phyloP scores from a whole-genome alignment of 148 eudicot genomes.

The Silene latifolia region DNA sequence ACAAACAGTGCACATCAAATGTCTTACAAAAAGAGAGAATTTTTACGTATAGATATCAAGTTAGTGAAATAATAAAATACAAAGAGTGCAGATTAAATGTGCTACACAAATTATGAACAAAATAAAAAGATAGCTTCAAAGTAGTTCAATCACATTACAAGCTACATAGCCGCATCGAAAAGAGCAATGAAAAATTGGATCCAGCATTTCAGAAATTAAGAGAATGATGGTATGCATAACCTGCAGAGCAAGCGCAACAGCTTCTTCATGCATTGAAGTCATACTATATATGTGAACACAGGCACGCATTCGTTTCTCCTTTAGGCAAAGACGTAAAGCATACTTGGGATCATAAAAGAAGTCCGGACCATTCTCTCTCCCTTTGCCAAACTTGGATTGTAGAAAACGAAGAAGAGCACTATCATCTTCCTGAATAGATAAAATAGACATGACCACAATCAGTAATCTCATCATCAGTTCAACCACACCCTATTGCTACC shows the following conservation, averaged over 20 bases:
- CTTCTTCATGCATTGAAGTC: slow-evolving; percentile 99
- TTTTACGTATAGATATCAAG: neutral
- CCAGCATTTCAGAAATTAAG: neutral
- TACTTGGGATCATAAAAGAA: slow-evolving; percentile 97
- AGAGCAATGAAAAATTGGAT: too few relatives aligned
- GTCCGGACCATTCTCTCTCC: slow-evolving; percentile 66
- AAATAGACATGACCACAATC: neutral
- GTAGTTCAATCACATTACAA: too few relatives aligned
- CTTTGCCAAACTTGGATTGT: slow-evolving; percentile 92
- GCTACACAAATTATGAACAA: too few relatives aligned
- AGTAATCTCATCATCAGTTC: neutral
- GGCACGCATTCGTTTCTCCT: slow-evolving; percentile 93
- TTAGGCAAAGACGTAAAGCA: slow-evolving; percentile 92
- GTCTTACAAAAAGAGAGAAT: neutral
- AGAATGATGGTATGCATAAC: slow-evolving; percentile 30
- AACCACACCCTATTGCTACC: neutral
- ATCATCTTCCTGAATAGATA: slow-evolving; percentile 74
- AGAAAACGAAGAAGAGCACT: slow-evolving; percentile 89
- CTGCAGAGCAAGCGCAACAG: slow-evolving; percentile 98
- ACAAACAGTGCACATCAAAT: neutral
- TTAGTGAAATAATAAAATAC: neutral
- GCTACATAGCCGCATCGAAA: too few relatives aligned
- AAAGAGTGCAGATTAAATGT: neutral
- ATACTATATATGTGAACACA: slow-evolving; percentile 99
- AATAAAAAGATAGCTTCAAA: too few relatives aligned